A percentile compares a stretch with the other conserved stretches of the same genome.
These are phyloP conservation scores for Fusarium brachygibbosum DNA, from an alignment of 2,329 filamentous ascomycete species.

Conservation along the genomic window DNA sequence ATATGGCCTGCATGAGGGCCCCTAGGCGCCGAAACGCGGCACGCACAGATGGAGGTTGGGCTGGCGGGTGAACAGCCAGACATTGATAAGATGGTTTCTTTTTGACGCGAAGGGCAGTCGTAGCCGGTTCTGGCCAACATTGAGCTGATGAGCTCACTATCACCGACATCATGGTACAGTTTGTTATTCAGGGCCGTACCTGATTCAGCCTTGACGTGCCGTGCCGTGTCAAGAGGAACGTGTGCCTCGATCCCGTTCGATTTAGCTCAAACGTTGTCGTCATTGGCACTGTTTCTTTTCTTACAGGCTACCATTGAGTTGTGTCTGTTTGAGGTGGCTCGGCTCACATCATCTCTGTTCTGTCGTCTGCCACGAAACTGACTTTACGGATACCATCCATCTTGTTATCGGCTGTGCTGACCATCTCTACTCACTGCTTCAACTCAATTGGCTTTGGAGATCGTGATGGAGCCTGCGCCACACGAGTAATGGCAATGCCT, in stretches of 20 bases:
- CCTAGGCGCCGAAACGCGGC: constrained; percentile 23
- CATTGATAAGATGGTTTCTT: constrained; percentile 6
- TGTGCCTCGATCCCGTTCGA: constrained; percentile 26
- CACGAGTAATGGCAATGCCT: constrained; percentile 22
- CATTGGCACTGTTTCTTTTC: constrained; percentile 21
- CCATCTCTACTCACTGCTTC: constrained; percentile 9
- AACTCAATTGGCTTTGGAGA: constrained; percentile 20
- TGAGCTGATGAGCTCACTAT: neutral
- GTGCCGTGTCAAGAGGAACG: constrained; percentile 32
- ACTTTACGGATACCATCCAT: no score
- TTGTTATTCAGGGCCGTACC: constrained; percentile 6
- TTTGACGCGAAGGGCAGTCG: constrained; percentile 9
- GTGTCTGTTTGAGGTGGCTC: constrained; percentile 12
- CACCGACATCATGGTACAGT: neutral
- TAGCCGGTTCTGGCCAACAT: neutral
- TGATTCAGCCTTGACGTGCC: constrained; percentile 27
- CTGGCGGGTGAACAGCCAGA: constrained; percentile 2
- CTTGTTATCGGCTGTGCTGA: constrained; percentile 6
- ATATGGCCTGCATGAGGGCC: constrained; percentile 23
- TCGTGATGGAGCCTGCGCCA: constrained; percentile 30
- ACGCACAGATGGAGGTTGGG: constrained; percentile 30
- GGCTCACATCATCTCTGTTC: constrained; percentile 33
- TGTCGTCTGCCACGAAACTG: constrained; percentile 10
- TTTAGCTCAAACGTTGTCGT: constrained; percentile 37
- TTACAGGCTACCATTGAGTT: neutral